Evolutionary conservation across 2,329 filamentous ascomycete species (phyloP).

Genomic region (Botrytis medusae): DNA sequence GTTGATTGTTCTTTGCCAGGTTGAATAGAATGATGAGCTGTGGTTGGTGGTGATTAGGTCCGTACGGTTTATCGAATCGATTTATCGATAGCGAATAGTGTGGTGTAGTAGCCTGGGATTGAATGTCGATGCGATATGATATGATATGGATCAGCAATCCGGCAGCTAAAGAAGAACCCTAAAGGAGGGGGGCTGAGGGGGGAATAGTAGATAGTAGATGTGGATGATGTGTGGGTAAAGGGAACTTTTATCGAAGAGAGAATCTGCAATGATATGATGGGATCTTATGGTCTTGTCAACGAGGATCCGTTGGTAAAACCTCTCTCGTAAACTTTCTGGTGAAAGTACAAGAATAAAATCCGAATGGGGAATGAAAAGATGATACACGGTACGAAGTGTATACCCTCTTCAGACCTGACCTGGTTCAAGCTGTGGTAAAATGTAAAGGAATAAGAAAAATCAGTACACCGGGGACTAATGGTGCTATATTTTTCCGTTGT

Average conservation of each 20-base stretch:
- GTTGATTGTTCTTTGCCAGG: not conserved
- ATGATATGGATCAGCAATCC: slow-evolving; percentile 21
- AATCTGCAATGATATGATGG: slow-evolving; percentile 10
- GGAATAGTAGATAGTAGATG: not conserved
- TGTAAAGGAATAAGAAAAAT: slow-evolving; percentile 4
- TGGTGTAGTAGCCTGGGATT: not conserved
- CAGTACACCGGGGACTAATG: not conserved
- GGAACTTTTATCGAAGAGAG: slow-evolving; percentile 1
- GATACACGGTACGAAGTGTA: not conserved
- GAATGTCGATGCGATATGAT: slow-evolving; percentile 16
- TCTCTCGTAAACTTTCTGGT: not conserved
- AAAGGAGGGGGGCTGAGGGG: not conserved
- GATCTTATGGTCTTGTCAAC: slow-evolving; percentile 3
- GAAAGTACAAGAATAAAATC: not conserved
- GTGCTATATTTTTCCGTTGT: not conserved
- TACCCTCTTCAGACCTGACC: not conserved
- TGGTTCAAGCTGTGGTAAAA: slow-evolving; percentile 1
- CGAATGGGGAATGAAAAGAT: slow-evolving; percentile 3
- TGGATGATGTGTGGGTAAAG: slow-evolving; percentile 8
- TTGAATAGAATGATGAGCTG: slow-evolving; percentile 3
- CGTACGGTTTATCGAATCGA: slow-evolving; percentile 6
- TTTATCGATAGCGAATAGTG: slow-evolving; percentile 16
- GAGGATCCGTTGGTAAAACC: slow-evolving; percentile 6
- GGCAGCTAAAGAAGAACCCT: slow-evolving; percentile 1
- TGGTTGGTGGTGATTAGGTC: slow-evolving; percentile 10